Evolutionary conservation across 176 grass and related monocot genomes (phyloP).

Genomic region (Eragrostis curvula): DNA sequence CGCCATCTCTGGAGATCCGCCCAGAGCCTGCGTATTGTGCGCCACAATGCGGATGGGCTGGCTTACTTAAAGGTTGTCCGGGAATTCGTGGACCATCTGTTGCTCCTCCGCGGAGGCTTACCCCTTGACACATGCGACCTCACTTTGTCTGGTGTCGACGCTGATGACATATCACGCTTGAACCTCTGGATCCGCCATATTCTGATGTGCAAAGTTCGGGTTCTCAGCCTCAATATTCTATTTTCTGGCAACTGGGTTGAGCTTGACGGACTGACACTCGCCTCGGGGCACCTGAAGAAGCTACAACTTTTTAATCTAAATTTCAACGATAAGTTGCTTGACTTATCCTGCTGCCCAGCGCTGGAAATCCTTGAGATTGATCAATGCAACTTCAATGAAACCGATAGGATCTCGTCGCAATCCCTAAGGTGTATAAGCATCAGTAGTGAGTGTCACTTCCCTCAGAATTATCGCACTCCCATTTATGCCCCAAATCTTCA

Average conservation of each 20-base stretch:
- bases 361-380: too few species aligned
- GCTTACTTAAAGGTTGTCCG: not conserved
- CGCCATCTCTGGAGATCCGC: too few species aligned
- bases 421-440: too few species aligned
- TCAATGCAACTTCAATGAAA: too few species aligned
- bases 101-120: not conserved
- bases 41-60: too few species aligned
- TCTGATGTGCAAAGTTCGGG: constrained; percentile 15
- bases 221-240: not conserved
- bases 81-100: not conserved
- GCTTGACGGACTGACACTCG: constrained; percentile 20
- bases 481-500: constrained; percentile 7
- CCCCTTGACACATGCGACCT: not conserved
- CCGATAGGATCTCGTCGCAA: too few species aligned
- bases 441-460: not conserved
- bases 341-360: not conserved
- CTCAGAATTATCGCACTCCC: not conserved
- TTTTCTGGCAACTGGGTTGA: not conserved
- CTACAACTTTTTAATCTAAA: not conserved
- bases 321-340: not conserved
- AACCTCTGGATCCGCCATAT: constrained; percentile 11
- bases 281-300: constrained; percentile 5
- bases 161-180: not conserved
- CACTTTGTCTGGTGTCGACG: not conserved
- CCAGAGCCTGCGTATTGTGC: too few species aligned